These are phyloP conservation scores for Ustilago curta DNA, from an alignment of 1,284 basidiomycete species.

Conservation along the genomic window DNA sequence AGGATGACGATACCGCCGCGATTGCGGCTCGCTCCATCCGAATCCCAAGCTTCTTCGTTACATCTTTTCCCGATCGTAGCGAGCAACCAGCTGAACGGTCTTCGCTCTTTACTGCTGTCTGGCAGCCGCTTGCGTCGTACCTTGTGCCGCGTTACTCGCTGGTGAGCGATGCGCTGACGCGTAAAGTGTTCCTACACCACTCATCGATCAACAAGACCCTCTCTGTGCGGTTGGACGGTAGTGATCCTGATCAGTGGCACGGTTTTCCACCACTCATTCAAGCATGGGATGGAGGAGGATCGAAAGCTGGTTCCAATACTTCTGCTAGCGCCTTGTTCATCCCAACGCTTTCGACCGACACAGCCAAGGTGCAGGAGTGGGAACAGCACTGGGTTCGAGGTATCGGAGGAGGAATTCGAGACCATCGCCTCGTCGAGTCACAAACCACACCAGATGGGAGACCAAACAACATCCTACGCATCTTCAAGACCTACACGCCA, in stretches of 20 bases:
- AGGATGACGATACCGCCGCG: slow-evolving; percentile 27
- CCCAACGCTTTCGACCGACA: slow-evolving; percentile 14
- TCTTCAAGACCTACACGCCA: slow-evolving; percentile 52
- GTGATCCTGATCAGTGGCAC: slow-evolving; percentile 27
- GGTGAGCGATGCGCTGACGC: slow-evolving; percentile 9
- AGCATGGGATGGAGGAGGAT: slow-evolving; percentile 48
- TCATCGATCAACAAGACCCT: slow-evolving; percentile 46
- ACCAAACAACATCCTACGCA: slow-evolving; percentile 17
- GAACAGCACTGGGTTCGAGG: slow-evolving; percentile 60
- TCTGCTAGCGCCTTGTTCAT: slow-evolving; percentile 36
- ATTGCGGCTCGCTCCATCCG: slow-evolving; percentile 20
- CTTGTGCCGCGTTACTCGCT: slow-evolving; percentile 19
- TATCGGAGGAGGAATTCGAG: slow-evolving; percentile 30
- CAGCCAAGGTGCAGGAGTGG: slow-evolving; percentile 45
- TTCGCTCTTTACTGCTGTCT: slow-evolving; percentile 29
- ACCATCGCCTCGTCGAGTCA: slow-evolving; percentile 18
- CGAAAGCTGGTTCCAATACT: slow-evolving; percentile 42
- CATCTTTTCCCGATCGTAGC: slow-evolving; percentile 38
- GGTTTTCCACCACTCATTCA: slow-evolving; percentile 50
- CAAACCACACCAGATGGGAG: slow-evolving; percentile 9
- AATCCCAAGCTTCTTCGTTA: slow-evolving; percentile 52
- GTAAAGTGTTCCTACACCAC: slow-evolving; percentile 45
- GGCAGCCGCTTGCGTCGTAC: slow-evolving; percentile 27
- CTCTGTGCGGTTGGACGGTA: slow-evolving; percentile 35
- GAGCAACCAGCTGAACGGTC: slow-evolving; percentile 8